A percentile compares a stretch with the other conserved stretches of the same genome.
These are phyloP conservation scores for Macrolepiota fuliginosa DNA, from an alignment of 768 basidiomycete species.

Conservation along the genomic window DNA sequence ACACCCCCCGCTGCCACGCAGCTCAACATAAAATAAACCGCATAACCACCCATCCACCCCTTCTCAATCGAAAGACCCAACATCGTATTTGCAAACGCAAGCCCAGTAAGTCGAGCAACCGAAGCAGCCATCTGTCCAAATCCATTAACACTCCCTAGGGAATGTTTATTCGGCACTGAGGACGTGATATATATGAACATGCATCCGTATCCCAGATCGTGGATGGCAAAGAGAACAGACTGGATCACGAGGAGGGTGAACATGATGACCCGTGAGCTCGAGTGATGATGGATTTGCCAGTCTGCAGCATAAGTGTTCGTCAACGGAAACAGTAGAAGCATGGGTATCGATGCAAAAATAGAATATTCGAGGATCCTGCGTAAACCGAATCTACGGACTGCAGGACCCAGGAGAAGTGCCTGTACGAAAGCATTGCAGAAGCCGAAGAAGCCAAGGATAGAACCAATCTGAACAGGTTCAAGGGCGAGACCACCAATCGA, in stretches of 20 bases:
- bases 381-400: constrained; percentile 29
- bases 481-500: constrained; percentile 63
- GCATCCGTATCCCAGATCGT: not conserved
- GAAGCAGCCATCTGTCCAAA: constrained; percentile 50
- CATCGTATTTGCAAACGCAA: constrained; percentile 48
- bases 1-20: constrained; percentile 33
- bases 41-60: constrained; percentile 47
- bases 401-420: constrained; percentile 33
- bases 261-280: not conserved
- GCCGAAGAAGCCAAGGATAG: constrained; percentile 35
- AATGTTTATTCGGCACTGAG: constrained; percentile 50
- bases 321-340: constrained; percentile 41
- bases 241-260: not conserved
- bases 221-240: not conserved
- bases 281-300: constrained; percentile 15
- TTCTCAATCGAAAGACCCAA: constrained; percentile 51
- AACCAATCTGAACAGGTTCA: constrained; percentile 59
- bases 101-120: constrained; percentile 49
- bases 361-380: constrained; percentile 37
- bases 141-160: constrained; percentile 58
- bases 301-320: constrained; percentile 37
- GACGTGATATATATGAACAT: constrained; percentile 44
- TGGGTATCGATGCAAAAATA: constrained; percentile 32
- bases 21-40: constrained; percentile 43
- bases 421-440: constrained; percentile 36